These are phyloP conservation scores for Macrophomina pseudophaseolina DNA, from an alignment of 2,329 filamentous ascomycete genomes.

Conservation along the genomic window DNA sequence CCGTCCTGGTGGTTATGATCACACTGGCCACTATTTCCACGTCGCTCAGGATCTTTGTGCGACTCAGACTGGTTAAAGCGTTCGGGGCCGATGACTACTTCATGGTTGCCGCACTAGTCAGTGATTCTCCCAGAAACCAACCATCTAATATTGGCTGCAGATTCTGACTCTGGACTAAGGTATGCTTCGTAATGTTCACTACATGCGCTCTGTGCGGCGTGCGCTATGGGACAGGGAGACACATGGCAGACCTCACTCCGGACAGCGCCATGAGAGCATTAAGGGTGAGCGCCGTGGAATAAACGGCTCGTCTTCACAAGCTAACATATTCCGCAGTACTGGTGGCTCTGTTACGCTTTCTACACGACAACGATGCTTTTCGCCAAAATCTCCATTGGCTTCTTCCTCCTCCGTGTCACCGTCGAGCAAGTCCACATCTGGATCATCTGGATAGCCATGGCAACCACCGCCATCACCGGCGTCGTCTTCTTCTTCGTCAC, in stretches of 20 bases:
- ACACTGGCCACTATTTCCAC: constrained; percentile 35
- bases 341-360: constrained; percentile 25
- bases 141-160: no score
- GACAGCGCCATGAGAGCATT: constrained; percentile 34
- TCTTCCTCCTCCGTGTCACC: constrained; percentile 13
- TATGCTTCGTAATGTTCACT: constrained; percentile 30
- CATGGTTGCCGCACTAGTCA: constrained; percentile 40
- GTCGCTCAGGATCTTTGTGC: constrained; percentile 38
- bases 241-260: constrained; percentile 32
- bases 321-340: neutral
- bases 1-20: neutral
- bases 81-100: constrained; percentile 44
- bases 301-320: no score
- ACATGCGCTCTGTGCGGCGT: constrained; percentile 30
- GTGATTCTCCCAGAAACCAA: neutral
- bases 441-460: constrained; percentile 47
- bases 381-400: constrained; percentile 7
- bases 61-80: constrained; percentile 40
- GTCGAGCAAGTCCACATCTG: constrained; percentile 26
- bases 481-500: constrained; percentile 54
- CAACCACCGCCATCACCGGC: constrained; percentile 43
- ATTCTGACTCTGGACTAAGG: constrained; percentile 29
- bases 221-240: constrained; percentile 19
- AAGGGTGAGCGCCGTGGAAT: constrained; percentile 24
- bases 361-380: constrained; percentile 24